phyloP scores from a whole-genome alignment of 192 early-diverging fungal species.

The Coemansia sp. region DNA sequence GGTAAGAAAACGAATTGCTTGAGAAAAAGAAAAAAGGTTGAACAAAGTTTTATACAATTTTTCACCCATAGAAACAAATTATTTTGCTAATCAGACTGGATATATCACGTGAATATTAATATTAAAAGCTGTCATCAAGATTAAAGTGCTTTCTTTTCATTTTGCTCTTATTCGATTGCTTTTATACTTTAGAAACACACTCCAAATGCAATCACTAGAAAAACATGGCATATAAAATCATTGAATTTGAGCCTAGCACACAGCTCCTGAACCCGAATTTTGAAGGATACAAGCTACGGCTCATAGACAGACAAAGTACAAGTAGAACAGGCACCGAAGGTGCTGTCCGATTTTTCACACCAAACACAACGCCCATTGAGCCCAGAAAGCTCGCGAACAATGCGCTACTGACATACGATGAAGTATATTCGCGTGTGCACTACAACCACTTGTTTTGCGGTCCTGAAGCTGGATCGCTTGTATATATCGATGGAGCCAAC shows the following conservation, averaged over 20 bases:
- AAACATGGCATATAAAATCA: constrained; percentile 26
- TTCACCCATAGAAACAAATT: no score
- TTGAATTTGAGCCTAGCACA: constrained; percentile 46
- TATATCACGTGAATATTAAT: no score
- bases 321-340: constrained; percentile 12
- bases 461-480: constrained; percentile 23
- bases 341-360: constrained; percentile 10
- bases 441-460: constrained; percentile 68
- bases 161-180: neutral
- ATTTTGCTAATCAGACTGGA: no score
- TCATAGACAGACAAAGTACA: constrained; percentile 37
- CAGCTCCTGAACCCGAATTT: constrained; percentile 62
- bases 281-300: constrained; percentile 70
- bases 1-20: no score
- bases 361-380: neutral
- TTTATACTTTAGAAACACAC: neutral
- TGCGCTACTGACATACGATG: constrained; percentile 62
- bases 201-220: neutral
- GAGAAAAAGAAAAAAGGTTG: no score
- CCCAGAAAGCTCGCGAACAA: constrained; percentile 49
- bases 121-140: neutral
- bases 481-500: constrained; percentile 25
- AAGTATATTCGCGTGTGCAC: constrained; percentile 62
- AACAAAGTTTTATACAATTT: no score
- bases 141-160: neutral